Evolutionary conservation across 2,329 filamentous ascomycete genomes (phyloP), one percentile per base, ranked within the genome.

Genomic region (Trichoderma aggressivum): DNA sequence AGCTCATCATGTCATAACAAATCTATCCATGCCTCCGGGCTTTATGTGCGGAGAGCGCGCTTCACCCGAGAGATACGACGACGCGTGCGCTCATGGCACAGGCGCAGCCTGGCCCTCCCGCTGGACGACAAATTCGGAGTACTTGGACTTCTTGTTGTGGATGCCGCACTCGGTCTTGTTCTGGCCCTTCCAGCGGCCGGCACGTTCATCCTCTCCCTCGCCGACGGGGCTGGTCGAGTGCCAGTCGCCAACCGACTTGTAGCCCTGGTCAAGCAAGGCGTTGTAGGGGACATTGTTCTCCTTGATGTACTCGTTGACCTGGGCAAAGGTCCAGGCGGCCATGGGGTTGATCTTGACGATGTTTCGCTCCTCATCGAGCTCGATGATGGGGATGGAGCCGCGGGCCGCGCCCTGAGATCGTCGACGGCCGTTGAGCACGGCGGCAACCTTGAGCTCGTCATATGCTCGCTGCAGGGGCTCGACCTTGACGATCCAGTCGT

Each of bases 221-320:
- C 87, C 90, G 73, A 98, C 94, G 14, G 96, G 94, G 76, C 90
- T 91, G 5, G 96, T 99, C 64, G 94, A 97, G 87, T 99, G 96
- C 93, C 94, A 98, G 86, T 99, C 96, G 73, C 96, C 96, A 74
- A 99, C 88, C 75, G 94, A 97, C 88, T 98, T 98, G 88, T 99
- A 99, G n/a, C 96, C 96, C 72, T 86, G 87, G 83, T 98, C 93
- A 60, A 99, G 88, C 34, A 99, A 88, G 73, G 88, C 90, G 81
- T 99, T 99, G 87, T 97, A 98, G 0, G 96, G 96, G 5, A 99
- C 94, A 73, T 94, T 83, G 85, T 98, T 89, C 78, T 92, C 90
- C 77, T 90, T 88, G 83, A 98, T 89, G 84, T 99, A 99, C 53
- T 89, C 86, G 82, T 94, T 91, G 72, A 99, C 95, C 80, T 98